A percentile compares a stretch with the other conserved stretches of the same genome.
These are phyloP conservation scores for Xylariaceae sp. DNA, from an alignment of 2,329 filamentous ascomycete species.

Conservation along the genomic window DNA sequence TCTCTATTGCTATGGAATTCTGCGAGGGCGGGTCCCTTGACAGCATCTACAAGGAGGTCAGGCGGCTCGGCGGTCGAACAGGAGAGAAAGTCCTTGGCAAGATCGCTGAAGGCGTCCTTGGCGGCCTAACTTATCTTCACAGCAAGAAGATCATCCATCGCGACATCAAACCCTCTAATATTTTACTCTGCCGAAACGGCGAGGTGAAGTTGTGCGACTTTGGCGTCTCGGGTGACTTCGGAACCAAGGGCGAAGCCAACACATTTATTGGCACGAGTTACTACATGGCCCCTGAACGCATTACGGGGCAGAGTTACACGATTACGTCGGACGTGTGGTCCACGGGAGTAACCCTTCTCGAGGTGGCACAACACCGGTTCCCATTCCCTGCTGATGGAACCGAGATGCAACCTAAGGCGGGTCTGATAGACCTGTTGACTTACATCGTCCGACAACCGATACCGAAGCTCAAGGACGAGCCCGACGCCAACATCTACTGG, in stretches of 20 bases:
- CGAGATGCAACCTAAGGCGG: slow-evolving; percentile 90
- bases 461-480: slow-evolving; percentile 93
- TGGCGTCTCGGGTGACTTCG: slow-evolving; percentile 95
- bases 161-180: slow-evolving; percentile 98
- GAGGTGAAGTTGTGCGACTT: slow-evolving; percentile 99
- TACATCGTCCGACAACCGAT: slow-evolving; percentile 97
- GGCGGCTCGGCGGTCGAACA: slow-evolving; percentile 89
- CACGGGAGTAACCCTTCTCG: slow-evolving; percentile 92
- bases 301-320: slow-evolving; percentile 96
- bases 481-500: slow-evolving; percentile 87
- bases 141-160: slow-evolving; percentile 96
- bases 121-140: slow-evolving; percentile 92
- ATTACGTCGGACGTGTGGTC: slow-evolving; percentile 99
- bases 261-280: slow-evolving; percentile 99
- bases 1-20: slow-evolving; percentile 99
- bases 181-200: slow-evolving; percentile 86
- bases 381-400: slow-evolving; percentile 97
- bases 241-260: slow-evolving; percentile 97
- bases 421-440: slow-evolving; percentile 90
- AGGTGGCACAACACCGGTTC: slow-evolving; percentile 98
- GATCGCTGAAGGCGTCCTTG: slow-evolving; percentile 91
- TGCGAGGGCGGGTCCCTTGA: slow-evolving; percentile 96
- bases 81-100: slow-evolving; percentile 98
- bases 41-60: slow-evolving; percentile 96
- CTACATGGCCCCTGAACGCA: slow-evolving; percentile 98